Evolutionary conservation across 2,329 filamentous ascomycete species (phyloP), one percentile per base, ranked within the genome.

Genomic region (Penicillium sp.): DNA sequence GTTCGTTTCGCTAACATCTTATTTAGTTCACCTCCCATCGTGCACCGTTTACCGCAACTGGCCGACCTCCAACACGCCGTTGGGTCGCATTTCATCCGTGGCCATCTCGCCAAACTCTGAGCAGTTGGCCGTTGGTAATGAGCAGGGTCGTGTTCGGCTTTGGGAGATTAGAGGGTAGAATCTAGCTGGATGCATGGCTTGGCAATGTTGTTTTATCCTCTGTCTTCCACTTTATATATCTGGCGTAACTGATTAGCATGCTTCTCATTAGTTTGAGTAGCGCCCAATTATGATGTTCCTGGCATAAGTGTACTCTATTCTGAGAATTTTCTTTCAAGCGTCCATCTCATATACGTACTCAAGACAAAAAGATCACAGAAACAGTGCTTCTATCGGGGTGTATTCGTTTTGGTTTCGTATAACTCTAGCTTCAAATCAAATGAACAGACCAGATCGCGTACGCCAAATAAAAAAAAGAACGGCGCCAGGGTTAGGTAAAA

Each of bases 1-100:
- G 18, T 8, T 20, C 35, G 30, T 33, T 36, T 22, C 45, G 31
- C 50, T 61, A 50, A 60, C 50, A 48, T 47, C 8, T 30, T 25
- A 9, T 30, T 24, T 59, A 75, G 90, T 92, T 28, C 94, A 99
- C 72, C 75, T 99, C 61, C 92, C 92, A 0, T 92, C 84, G 61
- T 96, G 91, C 71, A 96, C 91, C 1, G 90, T 97, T 18, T 99
- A 94, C 79, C 85, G 87, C 65, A 99, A 99, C 73, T 99, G 94
- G 94, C 94, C 94, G 22, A 99, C 92, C 48, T 83, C 85, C 57
- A 86, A 88, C 69, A 99, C 94, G 50, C 91, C 92, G 0, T 74
- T 99, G 55, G 94, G 94, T 0, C 81, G 90, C 53, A 85, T 97
- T 59, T 89, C 89, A 2, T 79, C 84, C 1, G 82, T 91, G 53